Evolutionary conservation across 2,329 filamentous ascomycete genomes (phyloP), one percentile per base, ranked within the genome.

Genomic region (Penicillium sp.): DNA sequence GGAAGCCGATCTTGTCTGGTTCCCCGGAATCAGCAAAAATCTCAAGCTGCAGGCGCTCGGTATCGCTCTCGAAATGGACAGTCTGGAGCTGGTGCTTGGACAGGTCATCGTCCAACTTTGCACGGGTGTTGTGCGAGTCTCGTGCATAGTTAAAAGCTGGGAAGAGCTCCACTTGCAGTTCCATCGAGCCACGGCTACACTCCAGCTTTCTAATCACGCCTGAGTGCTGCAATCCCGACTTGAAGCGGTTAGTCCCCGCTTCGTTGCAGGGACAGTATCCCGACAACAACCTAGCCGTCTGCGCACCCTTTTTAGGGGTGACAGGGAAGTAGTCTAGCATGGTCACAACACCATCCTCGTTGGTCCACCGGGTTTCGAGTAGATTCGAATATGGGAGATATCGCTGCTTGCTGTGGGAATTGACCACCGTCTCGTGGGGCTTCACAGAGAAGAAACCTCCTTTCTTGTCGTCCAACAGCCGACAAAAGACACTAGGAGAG

Each of bases 381-480:
- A 90, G 84, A 60, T 87, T 89, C 40, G 84, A 85, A 9, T 83
- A 86, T 0, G 86, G 86, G 2, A 89, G 76, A 60, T 90, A 90
- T 63, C 87, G 83, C 69, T 90, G 87, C 66, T 90, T 90, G 30
- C 82, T 88, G 2, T 85, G 88, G 60, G 72, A 72, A 22, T 78
- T 64, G 9, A 54, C 28, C 33, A 74, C 67, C 1, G 71, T 57
- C 2, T 77, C 75, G 18, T 81, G 78, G 1, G 75, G 74, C 12
- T 56, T 62, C 57, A 90, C 86, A 56, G 77, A 82, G 68, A 88
- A 89, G 65, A 85, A 81, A 0, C 87, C 87, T 19, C 87, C 87
- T 63, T 86, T 88, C 58, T 86, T 74, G 62, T 87, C 85, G 69
- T 90, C 87, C 2, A 90, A 71, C 13, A 90, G 75, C 34, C 86